Evolutionary conservation across 2,329 filamentous ascomycete species (phyloP), one percentile per base, ranked within the genome.

Genomic region (Colletotrichum brevisporum): DNA sequence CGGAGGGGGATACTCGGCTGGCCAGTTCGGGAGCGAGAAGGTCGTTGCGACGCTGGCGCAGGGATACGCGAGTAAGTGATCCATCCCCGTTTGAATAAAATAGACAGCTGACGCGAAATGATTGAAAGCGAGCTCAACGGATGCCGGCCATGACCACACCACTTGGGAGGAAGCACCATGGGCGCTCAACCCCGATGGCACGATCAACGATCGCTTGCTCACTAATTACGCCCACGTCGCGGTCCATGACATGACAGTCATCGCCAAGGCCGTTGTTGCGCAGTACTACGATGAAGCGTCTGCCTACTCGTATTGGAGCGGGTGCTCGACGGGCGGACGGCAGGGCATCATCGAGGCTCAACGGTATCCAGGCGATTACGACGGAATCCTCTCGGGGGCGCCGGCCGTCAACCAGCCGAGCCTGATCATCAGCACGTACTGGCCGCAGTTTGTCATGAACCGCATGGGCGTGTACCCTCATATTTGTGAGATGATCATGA

Each of bases 281-380:
- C 74, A 77, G 12, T 89, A 84, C 74, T 89, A 89, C 73, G 77
- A 80, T 27, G 69, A 74, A 1, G 78, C 82, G 4, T 76, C 80
- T 2, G 75, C 78, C 1, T 84, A 82, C 70, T 83, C 81, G 1
- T 88, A 88, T 75, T 88, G 83, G 74, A 77, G 79, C 15, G 86
- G 87, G 15, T 89, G 86, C 71, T 87, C 84, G 2, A 87, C 84
- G 0, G 87, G 88, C 15, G 88, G 88, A 1, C 79, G 88, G 2
- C 86, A 90, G 75, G 88, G 87, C 16, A 76, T 88, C 36, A 84
- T 85, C 71, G 79, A 85, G 26, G 83, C 85, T 0, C 84, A 89
- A 72, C 75, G 81, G 16, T 88, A 84, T 70, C 86, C 87, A 0
- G 79, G 83, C 1, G 84, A 86, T 48, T 89, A 88, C 60, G 84